Evolutionary conservation across 177 flowering plant genomes (phyloP).

Genomic region (Vitis hybrid): DNA sequence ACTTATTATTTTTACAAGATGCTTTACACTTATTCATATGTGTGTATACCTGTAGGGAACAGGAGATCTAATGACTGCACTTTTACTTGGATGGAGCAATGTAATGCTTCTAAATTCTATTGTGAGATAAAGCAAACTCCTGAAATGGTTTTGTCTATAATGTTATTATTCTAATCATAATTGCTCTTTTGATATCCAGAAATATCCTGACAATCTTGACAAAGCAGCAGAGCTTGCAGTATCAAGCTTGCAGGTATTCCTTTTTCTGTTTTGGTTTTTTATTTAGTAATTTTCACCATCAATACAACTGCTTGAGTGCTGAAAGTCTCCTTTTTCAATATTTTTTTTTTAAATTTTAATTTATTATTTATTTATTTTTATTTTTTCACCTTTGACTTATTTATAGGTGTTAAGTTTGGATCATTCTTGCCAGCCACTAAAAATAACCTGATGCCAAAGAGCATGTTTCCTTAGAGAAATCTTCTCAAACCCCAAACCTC

Average conservation of each 20-base stretch:
- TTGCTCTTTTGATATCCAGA: constrained; percentile 45
- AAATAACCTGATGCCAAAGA: too few species aligned
- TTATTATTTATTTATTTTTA: too few species aligned
- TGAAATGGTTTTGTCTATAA: not conserved
- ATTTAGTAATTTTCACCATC: not conserved
- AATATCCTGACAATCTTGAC: constrained; percentile 77
- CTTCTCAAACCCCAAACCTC: too few species aligned
- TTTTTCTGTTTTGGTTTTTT: not conserved
- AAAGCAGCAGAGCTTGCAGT: constrained; percentile 97
- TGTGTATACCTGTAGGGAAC: constrained; percentile 71
- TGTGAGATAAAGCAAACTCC: not conserved
- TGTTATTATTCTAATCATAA: not conserved
- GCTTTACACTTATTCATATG: not conserved
- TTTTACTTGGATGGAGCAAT: constrained; percentile 99
- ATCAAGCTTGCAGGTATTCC: constrained; percentile 90
- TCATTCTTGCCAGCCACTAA: too few species aligned
- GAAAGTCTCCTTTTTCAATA: too few species aligned
- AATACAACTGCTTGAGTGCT: too few species aligned
- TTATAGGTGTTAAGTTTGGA: too few species aligned
- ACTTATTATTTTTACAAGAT: not conserved
- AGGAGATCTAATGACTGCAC: constrained; percentile 94
- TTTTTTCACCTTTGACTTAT: too few species aligned
- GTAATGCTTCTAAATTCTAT: constrained; percentile 37
- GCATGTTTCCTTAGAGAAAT: too few species aligned
- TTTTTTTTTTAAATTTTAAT: too few species aligned